Evolutionary conservation across 768 basidiomycete species (phyloP), one percentile per base, ranked within the genome.

Genomic region (Boletus fagicola): DNA sequence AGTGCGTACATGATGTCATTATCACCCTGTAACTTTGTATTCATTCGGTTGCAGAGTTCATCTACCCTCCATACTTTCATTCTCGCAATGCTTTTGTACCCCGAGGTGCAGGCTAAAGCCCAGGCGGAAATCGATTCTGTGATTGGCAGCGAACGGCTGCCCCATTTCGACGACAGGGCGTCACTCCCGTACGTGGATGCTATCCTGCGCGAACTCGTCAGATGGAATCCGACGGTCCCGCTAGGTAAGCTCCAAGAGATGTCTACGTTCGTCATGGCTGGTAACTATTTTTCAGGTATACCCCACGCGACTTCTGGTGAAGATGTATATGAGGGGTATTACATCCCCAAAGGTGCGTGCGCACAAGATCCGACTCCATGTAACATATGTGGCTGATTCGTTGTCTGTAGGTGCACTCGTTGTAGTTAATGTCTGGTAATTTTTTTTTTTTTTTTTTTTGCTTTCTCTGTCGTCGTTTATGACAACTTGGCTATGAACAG

Each of bases 121-220:
- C 68, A 70, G 22, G 58, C 60, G 4, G 69, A 68, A 40, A 62
- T 73, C 12, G 74, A 73, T 46, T 53, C 56, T 12, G 64, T 73
- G 7, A 54, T 72, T 4, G 65, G 64, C 5, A 48, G 4, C 13
- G 57, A 46, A 6, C 60, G 62, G 24, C 52, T 75, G 0, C 71
- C 74, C 10, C 16, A 53, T 22, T 71, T 74, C 31, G 57, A 64
- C 5, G 71, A 73, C 48, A 56, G 62, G 43, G 45, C 54, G 1
- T 53, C 59, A 5, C 63, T 80, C 12, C 79, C 78, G 0, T 80
- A 80, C 50, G 67, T 78, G 15, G 69, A 67, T n/a, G 78, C 77
- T 4, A 70, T 78, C 38, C 67, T 75, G 6, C 75, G 68, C 47
- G 79, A 80, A 53, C 48, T 66, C 18, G 35, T 68, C 24, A 57